A percentile compares a stretch with the other conserved stretches of the same genome.
phyloP scores from a whole-genome alignment of 2,329 filamentous ascomycete species.

The Fusarium lyarnte region DNA sequence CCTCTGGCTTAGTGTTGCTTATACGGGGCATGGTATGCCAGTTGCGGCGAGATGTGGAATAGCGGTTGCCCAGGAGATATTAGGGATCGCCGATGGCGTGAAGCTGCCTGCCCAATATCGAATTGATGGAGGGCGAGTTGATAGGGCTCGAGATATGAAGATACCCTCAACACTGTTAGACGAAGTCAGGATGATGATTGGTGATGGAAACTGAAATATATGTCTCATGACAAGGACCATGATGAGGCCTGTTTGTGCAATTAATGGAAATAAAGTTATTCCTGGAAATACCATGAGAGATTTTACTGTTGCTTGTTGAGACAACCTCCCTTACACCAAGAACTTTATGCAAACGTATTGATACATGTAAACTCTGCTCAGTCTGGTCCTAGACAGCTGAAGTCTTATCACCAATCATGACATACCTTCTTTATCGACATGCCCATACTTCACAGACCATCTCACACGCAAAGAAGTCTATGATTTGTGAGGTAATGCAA shows the following conservation, averaged over 20 bases:
- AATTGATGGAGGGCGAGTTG: conserved; percentile 48
- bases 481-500: conserved; percentile 26
- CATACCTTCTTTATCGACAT: neutral
- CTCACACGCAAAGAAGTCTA: conserved; percentile 16
- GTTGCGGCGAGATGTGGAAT: conserved; percentile 74
- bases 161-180: conserved; percentile 41
- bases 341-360: neutral
- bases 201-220: conserved; percentile 1
- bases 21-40: conserved; percentile 82
- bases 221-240: neutral
- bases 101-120: conserved; percentile 57
- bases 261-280: neutral
- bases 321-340: neutral
- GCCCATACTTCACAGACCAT: neutral
- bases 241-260: neutral
- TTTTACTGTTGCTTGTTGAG: neutral
- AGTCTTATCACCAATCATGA: neutral
- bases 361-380: neutral
- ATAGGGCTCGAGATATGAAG: conserved; percentile 29
- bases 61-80: conserved; percentile 69
- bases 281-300: neutral
- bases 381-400: neutral
- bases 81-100: conserved; percentile 51
- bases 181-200: conserved; percentile 39
- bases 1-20: conserved; percentile 72